Conservation (phyloP, 2,329 filamentous ascomycete genomes). For the Rasamsonia emersonii region DNA sequence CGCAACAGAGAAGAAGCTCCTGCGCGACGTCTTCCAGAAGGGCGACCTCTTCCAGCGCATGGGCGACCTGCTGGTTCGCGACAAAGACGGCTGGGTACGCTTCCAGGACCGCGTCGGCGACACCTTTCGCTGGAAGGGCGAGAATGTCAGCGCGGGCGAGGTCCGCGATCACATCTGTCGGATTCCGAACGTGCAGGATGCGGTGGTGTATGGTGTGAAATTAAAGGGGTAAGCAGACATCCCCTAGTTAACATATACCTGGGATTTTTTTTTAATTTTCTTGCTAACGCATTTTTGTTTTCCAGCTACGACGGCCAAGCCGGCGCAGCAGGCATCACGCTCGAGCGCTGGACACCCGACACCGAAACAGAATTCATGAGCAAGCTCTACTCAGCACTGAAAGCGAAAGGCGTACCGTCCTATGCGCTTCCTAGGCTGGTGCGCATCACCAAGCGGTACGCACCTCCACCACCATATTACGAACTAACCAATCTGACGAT, state of each 20-base stretch:
- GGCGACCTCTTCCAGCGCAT: constrained; percentile 39
- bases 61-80: constrained; percentile 37
- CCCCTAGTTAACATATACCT: background rate
- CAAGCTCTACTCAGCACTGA: constrained; percentile 29
- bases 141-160: constrained; percentile 41
- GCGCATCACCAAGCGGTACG: constrained; percentile 38
- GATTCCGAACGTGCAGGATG: constrained; percentile 34
- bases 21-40: constrained; percentile 37
- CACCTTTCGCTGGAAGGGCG: constrained; percentile 61
- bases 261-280: background rate
- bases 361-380: constrained; percentile 29
- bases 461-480: background rate
- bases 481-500: constrained; percentile 5
- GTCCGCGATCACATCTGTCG: constrained; percentile 37
- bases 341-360: constrained; percentile 23
- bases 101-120: constrained; percentile 39
- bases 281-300: constrained; percentile 1
- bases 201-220: constrained; percentile 38
- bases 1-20: constrained; percentile 38
- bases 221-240: constrained; percentile 25
- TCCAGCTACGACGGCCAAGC: constrained; percentile 42
- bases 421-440: constrained; percentile 42
- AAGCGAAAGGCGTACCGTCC: constrained; percentile 36
- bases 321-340: constrained; percentile 38
- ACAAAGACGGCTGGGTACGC: constrained; percentile 34